phyloP scores from a whole-genome alignment of 495 filamentous ascomycete genomes.

The Bryoglossum gracile region DNA sequence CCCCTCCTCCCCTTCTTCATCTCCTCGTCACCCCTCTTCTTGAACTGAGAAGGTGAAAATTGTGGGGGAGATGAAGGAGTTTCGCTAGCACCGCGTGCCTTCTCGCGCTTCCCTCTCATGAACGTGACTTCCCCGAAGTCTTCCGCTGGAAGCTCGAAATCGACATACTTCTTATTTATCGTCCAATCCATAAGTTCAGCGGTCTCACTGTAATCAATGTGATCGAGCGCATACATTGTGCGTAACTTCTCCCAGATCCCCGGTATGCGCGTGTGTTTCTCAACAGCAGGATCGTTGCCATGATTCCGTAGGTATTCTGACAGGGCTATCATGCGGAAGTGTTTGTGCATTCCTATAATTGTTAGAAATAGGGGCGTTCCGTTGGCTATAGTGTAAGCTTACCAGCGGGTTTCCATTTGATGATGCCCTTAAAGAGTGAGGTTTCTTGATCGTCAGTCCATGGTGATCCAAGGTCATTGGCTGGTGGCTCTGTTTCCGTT shows the following conservation, averaged over 20 bases:
- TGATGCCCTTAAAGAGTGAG: conserved; percentile 78
- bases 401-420: conserved; percentile 94
- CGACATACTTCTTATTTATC: conserved; percentile 46
- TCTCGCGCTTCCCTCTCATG: conserved; percentile 49
- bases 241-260: conserved; percentile 87
- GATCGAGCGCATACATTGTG: conserved; percentile 78
- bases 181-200: conserved; percentile 54
- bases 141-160: conserved; percentile 70
- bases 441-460: conserved; percentile 97
- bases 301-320: conserved; percentile 79
- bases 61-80: conserved; percentile 31
- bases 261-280: conserved; percentile 76
- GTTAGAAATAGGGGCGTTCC: neutral
- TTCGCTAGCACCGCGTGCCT: conserved; percentile 33
- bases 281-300: conserved; percentile 61
- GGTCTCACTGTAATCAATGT: conserved; percentile 79
- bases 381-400: conserved; percentile 22
- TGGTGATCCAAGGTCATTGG: conserved; percentile 50
- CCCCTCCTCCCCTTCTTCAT: conserved; percentile 48
- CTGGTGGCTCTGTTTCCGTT: conserved; percentile 33
- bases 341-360: conserved; percentile 84
- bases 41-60: conserved; percentile 38
- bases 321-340: conserved; percentile 91
- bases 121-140: conserved; percentile 75
- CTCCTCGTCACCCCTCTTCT: no score